Base-by-base conservation (phyloP, 2,329 filamentous ascomycete species). In the Paracorniculantispora psalliotae region DNA sequence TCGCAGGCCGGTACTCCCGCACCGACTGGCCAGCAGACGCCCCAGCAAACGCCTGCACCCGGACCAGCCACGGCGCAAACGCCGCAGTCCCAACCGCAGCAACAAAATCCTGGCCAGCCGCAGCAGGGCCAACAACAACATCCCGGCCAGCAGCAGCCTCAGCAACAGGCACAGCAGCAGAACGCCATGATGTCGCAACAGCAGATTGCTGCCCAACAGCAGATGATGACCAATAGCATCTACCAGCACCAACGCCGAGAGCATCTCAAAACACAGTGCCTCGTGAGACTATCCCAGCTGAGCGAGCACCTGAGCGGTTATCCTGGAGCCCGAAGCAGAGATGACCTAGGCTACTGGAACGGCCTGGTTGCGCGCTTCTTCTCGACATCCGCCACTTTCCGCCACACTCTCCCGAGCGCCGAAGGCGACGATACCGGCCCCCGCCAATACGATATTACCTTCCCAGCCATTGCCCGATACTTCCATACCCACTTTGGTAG, bases 401-500 rank as follows among this genome's bases (percentile, higher is more conserved):
- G 92, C 44, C 85, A 93, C 66, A 83, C 86, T 3, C 78, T 96
- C 17, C 81, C 81, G 47, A 76, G 72, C 44, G 41, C 56, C 13
- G 79, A 82, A 21, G 79, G 82, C 59, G 83, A 86, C 47, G 80
- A 85, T 48, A 75, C 75, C 37, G 79, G 77, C 19, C 82, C 88
- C 58, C 97, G 96, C 76, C 85, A 89, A 67, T 97, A 92, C 67
- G 92, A 97, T 70, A 91, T 97, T 51, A 84, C 88, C 2, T 90
- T 85, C 60, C 84, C 92, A 3, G 90, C 90, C 1, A 79, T 99
- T 48, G 85, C 93, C 35, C 86, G 93, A 67, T 97, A 94, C 72
- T 97, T 96, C 71, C 86, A 89, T 67, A 92, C 91, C 0, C 89
- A 96, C 67, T 97, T 94, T 70, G 87, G 88, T 59, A 93, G 91